These are phyloP conservation scores for Pythium aquatile DNA, from an alignment of 352 stramenopile genomes.

Conservation along the genomic window DNA sequence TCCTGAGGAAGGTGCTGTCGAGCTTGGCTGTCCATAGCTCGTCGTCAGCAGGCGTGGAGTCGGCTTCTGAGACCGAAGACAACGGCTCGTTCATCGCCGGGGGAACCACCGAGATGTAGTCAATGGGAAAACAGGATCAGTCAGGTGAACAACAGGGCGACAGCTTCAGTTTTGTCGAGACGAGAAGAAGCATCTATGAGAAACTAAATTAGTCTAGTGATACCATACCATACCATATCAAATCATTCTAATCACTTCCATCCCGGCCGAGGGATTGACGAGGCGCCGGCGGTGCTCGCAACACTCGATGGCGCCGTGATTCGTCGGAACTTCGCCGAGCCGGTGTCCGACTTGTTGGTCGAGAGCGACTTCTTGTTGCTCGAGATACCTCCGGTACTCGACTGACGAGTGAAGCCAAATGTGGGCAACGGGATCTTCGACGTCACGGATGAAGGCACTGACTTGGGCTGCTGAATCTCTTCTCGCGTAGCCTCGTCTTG, in stretches of 20 bases:
- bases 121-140: neutral
- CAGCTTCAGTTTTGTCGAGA: neutral
- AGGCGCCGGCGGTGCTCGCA: slow-evolving; percentile 11
- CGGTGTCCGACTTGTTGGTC: slow-evolving; percentile 12
- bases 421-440: slow-evolving; percentile 19
- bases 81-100: slow-evolving; percentile 1
- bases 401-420: slow-evolving; percentile 14
- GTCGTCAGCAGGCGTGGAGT: neutral
- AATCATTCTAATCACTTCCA: slow-evolving; percentile 20
- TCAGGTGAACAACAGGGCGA: neutral
- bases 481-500: neutral
- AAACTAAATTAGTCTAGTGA: slow-evolving; percentile 12
- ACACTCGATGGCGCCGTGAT: slow-evolving; percentile 11
- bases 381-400: neutral
- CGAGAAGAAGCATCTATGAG: neutral
- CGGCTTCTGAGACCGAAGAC: neutral
- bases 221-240: neutral
- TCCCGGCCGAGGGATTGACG: slow-evolving; percentile 11
- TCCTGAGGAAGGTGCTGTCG: slow-evolving; percentile 63
- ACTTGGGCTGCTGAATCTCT: neutral
- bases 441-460: neutral
- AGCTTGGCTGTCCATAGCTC: slow-evolving; percentile 8
- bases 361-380: slow-evolving; percentile 12
- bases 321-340: slow-evolving; percentile 17
- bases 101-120: slow-evolving; percentile 23